These are phyloP conservation scores for Xylariaceae sp. DNA, from an alignment of 2,329 filamentous ascomycete species.

Conservation along the genomic window DNA sequence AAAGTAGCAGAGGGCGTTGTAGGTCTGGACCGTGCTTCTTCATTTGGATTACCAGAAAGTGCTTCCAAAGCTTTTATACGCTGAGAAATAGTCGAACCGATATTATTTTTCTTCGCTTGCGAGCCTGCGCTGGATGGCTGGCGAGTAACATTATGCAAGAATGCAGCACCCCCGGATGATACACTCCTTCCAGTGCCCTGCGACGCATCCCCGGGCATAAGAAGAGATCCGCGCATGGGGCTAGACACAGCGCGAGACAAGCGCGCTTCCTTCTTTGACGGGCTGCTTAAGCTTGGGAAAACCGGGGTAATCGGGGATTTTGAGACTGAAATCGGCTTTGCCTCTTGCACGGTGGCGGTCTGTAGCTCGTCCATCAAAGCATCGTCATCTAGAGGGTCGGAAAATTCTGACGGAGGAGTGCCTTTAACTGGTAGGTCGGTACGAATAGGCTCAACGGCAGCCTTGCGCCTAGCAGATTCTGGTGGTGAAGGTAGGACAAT, in stretches of 20 bases:
- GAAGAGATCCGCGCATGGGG: constrained; percentile 52
- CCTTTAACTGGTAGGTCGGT: constrained; percentile 52
- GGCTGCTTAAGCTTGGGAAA: constrained; percentile 48
- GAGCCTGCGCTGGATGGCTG: constrained; percentile 57
- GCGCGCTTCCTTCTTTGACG: constrained; percentile 40
- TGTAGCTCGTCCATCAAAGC: constrained; percentile 85
- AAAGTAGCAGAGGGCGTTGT: constrained; percentile 48
- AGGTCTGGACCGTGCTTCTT: constrained; percentile 36
- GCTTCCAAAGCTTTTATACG: constrained; percentile 93
- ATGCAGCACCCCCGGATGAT: constrained; percentile 62
- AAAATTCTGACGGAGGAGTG: constrained; percentile 45
- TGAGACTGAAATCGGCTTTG: constrained; percentile 77
- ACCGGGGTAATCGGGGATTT: constrained; percentile 82
- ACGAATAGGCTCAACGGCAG: constrained; percentile 59
- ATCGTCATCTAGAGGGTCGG: constrained; percentile 65
- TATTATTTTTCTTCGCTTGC: constrained; percentile 74
- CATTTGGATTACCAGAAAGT: constrained; percentile 57
- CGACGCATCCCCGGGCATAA: constrained; percentile 53
- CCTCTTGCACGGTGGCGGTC: constrained; percentile 80
- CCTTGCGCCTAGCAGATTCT: constrained; percentile 44
- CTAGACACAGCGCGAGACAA: constrained; percentile 57
- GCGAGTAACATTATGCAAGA: constrained; percentile 59
- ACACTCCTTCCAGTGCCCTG: constrained; percentile 57
- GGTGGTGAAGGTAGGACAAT: constrained; percentile 34
- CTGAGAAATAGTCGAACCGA: constrained; percentile 90